Evolutionary conservation across 2,329 filamentous ascomycete genomes (phyloP).

Genomic region (Sporothrix schenckii): DNA sequence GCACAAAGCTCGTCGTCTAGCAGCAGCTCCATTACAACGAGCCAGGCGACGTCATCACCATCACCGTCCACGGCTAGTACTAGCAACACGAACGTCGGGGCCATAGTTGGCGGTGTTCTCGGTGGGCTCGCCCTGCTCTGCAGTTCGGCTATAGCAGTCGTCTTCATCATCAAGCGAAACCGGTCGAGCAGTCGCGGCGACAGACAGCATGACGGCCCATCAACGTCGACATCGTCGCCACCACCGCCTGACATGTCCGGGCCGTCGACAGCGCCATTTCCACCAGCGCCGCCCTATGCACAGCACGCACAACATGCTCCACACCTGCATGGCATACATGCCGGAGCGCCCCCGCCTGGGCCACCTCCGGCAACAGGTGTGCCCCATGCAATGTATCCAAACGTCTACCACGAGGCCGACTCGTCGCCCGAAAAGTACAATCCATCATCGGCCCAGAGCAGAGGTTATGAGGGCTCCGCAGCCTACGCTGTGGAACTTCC

Average conservation of each 20-base stretch:
- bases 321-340: not conserved
- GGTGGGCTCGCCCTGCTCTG: constrained; percentile 43
- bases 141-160: constrained; percentile 38
- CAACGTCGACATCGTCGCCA: not conserved
- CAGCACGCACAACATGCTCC: not conserved
- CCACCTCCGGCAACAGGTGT: not conserved
- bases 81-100: constrained; percentile 34
- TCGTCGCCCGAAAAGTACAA: not conserved
- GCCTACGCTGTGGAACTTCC: not conserved
- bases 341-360: not conserved
- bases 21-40: not conserved
- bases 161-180: constrained; percentile 34
- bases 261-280: not conserved
- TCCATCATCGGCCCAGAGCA: not conserved
- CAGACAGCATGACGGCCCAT: not conserved
- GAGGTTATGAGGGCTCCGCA: not conserved
- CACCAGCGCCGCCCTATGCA: not conserved
- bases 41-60: constrained; percentile 37
- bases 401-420: constrained; percentile 10
- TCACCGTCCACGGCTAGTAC: constrained; percentile 35
- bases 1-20: not conserved
- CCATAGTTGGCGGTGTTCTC: constrained; percentile 38
- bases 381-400: not conserved
- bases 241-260: not conserved
- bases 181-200: not conserved